These are phyloP conservation scores for Silene latifolia DNA, from an alignment of 148 eudicot genomes.

Conservation along the genomic window DNA sequence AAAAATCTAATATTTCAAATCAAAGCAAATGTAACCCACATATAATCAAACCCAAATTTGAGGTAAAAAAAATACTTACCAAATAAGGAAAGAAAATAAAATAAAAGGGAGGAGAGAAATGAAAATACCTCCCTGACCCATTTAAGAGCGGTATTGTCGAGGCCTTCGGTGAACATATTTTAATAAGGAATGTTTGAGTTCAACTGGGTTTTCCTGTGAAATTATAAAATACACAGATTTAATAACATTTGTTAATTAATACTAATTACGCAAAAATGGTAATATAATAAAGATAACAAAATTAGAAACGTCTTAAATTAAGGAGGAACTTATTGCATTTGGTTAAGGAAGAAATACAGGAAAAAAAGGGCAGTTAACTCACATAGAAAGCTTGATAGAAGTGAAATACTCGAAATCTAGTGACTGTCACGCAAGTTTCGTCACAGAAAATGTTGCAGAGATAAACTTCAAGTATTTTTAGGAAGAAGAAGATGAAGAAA, in stretches of 20 bases:
- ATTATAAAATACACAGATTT: constrained; percentile 9
- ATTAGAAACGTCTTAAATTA: neutral
- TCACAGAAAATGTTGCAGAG: constrained; percentile 10
- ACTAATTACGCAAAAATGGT: neutral
- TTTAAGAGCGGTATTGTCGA: constrained; percentile 60
- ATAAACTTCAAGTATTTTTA: too few relatives aligned
- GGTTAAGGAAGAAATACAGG: neutral
- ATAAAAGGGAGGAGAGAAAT: neutral
- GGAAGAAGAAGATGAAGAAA: too few relatives aligned
- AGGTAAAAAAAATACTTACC: neutral
- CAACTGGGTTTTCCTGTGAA: constrained; percentile 22
- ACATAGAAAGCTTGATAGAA: constrained; percentile 34
- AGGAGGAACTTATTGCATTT: neutral
- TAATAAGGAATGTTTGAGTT: constrained; percentile 8
- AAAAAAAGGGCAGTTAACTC: constrained; percentile 24
- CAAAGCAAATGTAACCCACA: neutral
- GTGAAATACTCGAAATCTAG: neutral
- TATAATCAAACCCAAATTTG: neutral
- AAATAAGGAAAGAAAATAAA: too few relatives aligned
- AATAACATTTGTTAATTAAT: neutral
- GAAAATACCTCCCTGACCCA: constrained; percentile 61
- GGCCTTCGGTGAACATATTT: constrained; percentile 66
- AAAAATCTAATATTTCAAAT: neutral
- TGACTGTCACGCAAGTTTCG: neutral
- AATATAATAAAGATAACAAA: neutral